Conservation (phyloP, 306 rosid genomes). For the Malus domestica region ASM211411v1 NC_041795.1:12473001-12473500, state of each 20-base stretch:
- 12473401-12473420: too few relatives aligned
- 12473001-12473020: too few relatives aligned
- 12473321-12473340: too few relatives aligned
- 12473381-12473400: accelerated
- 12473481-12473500: too few relatives aligned
- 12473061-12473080: neutral
- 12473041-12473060: neutral
- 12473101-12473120: neutral
- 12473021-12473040: neutral
- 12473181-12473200: constrained; percentile 46
- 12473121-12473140: neutral
- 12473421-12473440: too few relatives aligned
- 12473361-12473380: neutral
- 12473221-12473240: constrained; percentile 19
- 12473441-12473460: too few relatives aligned
- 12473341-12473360: too few relatives aligned
- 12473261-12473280: neutral
- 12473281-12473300: neutral
- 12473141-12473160: constrained; percentile 42
- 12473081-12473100: neutral
- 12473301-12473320: neutral
- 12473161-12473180: constrained; percentile 30
- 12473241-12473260: neutral
- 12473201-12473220: constrained; percentile 40
- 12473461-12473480: too few relatives aligned